Conservation (phyloP, 2,329 filamentous ascomycete genomes). For the Eurotiales sp. region DNA sequence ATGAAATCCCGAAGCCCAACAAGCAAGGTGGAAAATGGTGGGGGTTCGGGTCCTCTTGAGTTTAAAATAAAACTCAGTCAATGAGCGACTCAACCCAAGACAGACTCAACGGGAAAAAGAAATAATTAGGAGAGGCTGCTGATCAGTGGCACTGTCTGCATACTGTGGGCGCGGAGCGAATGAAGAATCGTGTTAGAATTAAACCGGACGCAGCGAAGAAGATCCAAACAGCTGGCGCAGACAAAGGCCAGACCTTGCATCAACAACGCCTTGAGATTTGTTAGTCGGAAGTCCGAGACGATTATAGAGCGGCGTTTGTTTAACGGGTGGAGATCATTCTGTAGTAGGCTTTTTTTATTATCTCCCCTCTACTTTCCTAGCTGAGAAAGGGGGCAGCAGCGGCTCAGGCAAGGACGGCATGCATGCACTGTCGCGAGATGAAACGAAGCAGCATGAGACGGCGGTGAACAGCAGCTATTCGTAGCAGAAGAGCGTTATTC, state of each 20-base stretch:
- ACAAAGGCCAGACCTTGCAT: background rate
- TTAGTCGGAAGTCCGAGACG: background rate
- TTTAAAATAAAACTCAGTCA: too few species aligned
- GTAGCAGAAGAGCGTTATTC: too few species aligned
- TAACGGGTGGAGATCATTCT: background rate
- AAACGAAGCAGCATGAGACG: background rate
- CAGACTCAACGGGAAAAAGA: too few species aligned
- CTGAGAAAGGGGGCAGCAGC: too few species aligned
- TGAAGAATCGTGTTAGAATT: background rate
- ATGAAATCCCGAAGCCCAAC: constrained; percentile 1
- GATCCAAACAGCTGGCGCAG: background rate
- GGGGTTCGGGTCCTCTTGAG: too few species aligned
- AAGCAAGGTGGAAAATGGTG: constrained; percentile 4
- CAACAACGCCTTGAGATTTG: background rate
- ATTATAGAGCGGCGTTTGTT: background rate
- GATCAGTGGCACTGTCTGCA: too few species aligned
- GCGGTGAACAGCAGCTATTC: too few species aligned
- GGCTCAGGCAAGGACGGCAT: constrained; percentile 1
- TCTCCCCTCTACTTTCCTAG: too few species aligned
- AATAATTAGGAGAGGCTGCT: too few species aligned
- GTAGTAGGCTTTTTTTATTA: too few species aligned
- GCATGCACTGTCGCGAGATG: background rate
- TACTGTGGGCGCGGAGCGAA: background rate
- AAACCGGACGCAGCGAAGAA: background rate
- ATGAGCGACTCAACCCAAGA: too few species aligned